Conservation (phyloP, 495 filamentous ascomycete genomes). For the Hypoxylon fragiforme region DNA sequence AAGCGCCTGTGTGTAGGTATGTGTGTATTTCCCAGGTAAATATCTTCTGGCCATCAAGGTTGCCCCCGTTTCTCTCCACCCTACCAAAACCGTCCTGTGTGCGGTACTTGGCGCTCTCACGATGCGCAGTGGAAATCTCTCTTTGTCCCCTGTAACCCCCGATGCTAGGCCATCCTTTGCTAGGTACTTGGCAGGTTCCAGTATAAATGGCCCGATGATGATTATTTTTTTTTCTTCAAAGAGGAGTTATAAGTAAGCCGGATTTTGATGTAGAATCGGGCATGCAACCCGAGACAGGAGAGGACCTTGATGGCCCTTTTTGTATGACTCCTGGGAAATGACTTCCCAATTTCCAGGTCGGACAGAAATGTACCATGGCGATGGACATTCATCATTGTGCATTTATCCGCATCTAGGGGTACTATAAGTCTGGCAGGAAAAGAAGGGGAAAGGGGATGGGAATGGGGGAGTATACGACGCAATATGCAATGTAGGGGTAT, state of each 20-base stretch:
- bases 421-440: not conserved
- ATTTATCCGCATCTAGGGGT: constrained; percentile 10
- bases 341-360: too few relatives aligned
- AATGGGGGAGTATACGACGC: constrained; percentile 1
- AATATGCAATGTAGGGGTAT: not conserved
- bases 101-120: not conserved
- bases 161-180: constrained; percentile 1
- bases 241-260: not conserved
- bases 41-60: constrained; percentile 20
- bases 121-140: not conserved
- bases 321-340: not conserved
- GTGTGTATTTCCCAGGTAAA: too few relatives aligned
- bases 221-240: too few relatives aligned
- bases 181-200: constrained; percentile 8
- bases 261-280: not conserved
- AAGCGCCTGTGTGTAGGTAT: constrained; percentile 1
- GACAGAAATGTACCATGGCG: too few relatives aligned
- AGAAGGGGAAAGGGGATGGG: not conserved
- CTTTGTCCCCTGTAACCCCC: constrained; percentile 5
- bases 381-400: not conserved
- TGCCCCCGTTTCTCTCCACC: not conserved
- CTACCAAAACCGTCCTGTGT: constrained; percentile 10
- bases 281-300: not conserved
- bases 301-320: constrained; percentile 18
- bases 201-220: not conserved